phyloP scores from a whole-genome alignment of 73 alveolate genomes.

The Vitrella brassicaformis region DNA sequence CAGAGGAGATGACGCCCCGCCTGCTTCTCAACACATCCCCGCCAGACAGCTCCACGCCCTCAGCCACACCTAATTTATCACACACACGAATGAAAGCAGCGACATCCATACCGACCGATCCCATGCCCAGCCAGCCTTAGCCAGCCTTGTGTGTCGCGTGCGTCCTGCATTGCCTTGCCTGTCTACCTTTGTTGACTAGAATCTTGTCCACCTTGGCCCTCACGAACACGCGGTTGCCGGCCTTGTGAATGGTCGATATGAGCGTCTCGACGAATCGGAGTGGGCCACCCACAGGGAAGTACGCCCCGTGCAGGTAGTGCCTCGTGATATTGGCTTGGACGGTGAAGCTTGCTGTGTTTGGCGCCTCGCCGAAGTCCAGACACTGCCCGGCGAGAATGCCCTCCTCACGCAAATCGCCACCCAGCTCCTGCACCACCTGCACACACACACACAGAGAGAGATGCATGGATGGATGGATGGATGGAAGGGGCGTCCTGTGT shows the following conservation, averaged over 20 bases:
- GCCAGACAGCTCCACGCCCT: too few relatives aligned
- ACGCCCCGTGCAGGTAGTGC: conserved; percentile 29
- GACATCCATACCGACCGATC: too few relatives aligned
- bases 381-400: conserved; percentile 5
- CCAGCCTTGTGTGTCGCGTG: too few relatives aligned
- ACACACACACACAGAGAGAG: not conserved
- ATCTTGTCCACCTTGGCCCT: conserved; percentile 16
- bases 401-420: conserved; percentile 4
- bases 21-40: too few relatives aligned
- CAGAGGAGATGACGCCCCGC: conserved; percentile 8
- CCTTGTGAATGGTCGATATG: conserved; percentile 20
- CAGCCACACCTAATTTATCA: too few relatives aligned
- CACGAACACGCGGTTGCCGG: conserved; percentile 20
- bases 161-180: too few relatives aligned
- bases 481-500: not conserved
- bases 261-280: conserved; percentile 8
- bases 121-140: too few relatives aligned
- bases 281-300: conserved; percentile 27
- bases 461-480: too few relatives aligned
- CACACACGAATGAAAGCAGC: too few relatives aligned
- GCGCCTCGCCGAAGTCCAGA: conserved; percentile 22
- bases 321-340: conserved; percentile 18
- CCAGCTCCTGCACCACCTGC: conserved; percentile 7
- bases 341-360: conserved; percentile 14
- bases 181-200: not conserved